phyloP scores from a whole-genome alignment of 345 rosid genomes.

The Chamaenerion angustifolium region DNA sequence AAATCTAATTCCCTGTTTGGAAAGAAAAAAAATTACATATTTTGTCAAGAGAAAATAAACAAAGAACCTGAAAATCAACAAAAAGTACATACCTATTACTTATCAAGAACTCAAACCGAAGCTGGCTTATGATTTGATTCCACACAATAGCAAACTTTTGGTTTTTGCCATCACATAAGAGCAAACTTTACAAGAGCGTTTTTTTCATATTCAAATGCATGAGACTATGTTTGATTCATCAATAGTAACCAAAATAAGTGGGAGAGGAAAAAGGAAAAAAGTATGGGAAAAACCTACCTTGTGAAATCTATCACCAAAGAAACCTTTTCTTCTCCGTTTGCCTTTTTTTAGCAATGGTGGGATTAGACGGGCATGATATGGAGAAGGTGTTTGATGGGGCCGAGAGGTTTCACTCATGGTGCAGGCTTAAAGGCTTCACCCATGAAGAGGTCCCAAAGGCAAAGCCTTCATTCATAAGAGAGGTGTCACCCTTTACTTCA shows the following conservation, averaged over 20 bases:
- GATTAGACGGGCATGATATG: constrained; percentile 54
- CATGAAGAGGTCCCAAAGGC: too few relatives aligned
- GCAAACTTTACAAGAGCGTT: constrained; percentile 64
- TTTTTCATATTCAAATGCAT: constrained; percentile 37
- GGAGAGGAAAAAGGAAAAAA: not conserved
- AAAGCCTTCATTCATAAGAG: too few relatives aligned
- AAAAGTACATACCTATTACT: constrained; percentile 48
- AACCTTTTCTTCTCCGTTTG: constrained; percentile 25
- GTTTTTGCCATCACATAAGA: too few relatives aligned
- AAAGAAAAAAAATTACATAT: constrained; percentile 5
- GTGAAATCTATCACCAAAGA: constrained; percentile 27
- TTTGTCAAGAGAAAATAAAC: constrained; percentile 1
- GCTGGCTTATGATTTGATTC: constrained; percentile 70
- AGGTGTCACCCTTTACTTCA: too few relatives aligned
- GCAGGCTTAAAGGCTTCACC: too few relatives aligned
- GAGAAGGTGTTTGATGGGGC: too few relatives aligned
- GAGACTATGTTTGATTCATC: constrained; percentile 7
- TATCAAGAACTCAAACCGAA: constrained; percentile 83
- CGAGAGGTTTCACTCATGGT: too few relatives aligned
- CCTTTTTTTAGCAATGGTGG: constrained; percentile 39
- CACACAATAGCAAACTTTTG: constrained; percentile 71
- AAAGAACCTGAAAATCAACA: constrained; percentile 3
- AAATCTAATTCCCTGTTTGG: constrained; percentile 69
- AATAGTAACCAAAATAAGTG: too few relatives aligned
- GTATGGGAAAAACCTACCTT: constrained; percentile 29